These are phyloP conservation scores for Elongisporangium prolatum DNA, from an alignment of 352 stramenopile species.

Conservation along the genomic window DNA sequence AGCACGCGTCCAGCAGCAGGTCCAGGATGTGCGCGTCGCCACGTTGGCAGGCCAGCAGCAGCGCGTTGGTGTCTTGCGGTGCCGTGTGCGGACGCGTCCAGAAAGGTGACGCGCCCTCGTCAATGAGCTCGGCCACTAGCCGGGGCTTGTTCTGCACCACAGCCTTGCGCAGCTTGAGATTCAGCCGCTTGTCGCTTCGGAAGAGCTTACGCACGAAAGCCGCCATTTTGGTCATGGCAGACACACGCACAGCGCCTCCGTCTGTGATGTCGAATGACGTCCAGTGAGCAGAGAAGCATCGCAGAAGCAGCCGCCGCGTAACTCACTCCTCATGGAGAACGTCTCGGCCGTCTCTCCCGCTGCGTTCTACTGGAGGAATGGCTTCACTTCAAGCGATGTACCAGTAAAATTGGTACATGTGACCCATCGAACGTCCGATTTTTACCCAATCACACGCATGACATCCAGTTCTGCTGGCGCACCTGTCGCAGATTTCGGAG, in stretches of 20 bases:
- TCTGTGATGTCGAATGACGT: not conserved
- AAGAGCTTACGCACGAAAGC: conserved; percentile 47
- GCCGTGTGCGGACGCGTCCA: conserved; percentile 32
- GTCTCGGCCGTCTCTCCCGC: not conserved
- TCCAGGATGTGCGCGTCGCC: conserved; percentile 46
- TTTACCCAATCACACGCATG: not conserved
- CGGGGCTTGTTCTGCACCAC: conserved; percentile 33
- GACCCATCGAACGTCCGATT: not conserved
- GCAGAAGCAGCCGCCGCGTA: not conserved
- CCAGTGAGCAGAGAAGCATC: not conserved
- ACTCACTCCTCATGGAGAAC: not conserved
- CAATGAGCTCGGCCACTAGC: conserved; percentile 48
- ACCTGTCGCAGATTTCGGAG: not conserved
- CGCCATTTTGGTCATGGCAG: conserved; percentile 32
- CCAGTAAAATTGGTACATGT: not conserved
- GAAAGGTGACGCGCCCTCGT: conserved; percentile 49
- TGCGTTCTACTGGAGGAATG: not conserved
- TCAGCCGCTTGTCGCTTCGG: conserved; percentile 22
- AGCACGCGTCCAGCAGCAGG: conserved; percentile 60
- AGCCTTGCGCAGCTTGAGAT: conserved; percentile 58
- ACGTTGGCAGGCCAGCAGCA: conserved; percentile 54
- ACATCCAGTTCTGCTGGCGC: not conserved
- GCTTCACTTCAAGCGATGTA: not conserved
- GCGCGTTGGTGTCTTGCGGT: conserved; percentile 38
- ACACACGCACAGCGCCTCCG: too few species aligned